Evolutionary conservation across 805 yeast genomes (phyloP), one percentile per base, ranked within the genome.

Genomic region (Wickerhamomyces hampshirensis): DNA sequence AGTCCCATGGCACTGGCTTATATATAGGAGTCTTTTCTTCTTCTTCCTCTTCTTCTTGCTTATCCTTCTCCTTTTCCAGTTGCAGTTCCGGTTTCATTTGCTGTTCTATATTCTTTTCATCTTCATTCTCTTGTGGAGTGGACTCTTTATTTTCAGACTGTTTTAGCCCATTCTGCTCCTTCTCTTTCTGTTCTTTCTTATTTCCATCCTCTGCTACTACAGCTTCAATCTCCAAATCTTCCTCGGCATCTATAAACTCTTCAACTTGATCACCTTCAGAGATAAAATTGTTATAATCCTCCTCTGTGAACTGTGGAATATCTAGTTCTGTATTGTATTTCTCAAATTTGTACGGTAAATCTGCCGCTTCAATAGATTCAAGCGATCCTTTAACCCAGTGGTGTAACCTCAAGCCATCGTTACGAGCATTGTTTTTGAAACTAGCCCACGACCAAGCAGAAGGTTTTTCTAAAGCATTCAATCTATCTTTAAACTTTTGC

Each of bases 351-450:
- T 84, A 84, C 3, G 80, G 76, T 12, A 56, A 63, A 31, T 60
- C 63, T 7, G 46, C 28, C 2, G 44, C 43, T 18, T 43, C 47
- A 8, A 47, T 34, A 10, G 47, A 38, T 36, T 54, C 60, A n/a
- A 53, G 55, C 2, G 80, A 64, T 0, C 93, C 96, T 42, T 84
- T 78, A 2, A 80, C 89, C 98, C 98, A 93, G 60, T 93, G 98
- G 39, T 67, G 65, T 28, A 91, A 66, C 28, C 62, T 65, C 18
- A 80, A 56, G 1, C 58, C 76, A 31, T 75, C 80, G 4, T 47
- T 51, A 38, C 83, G 64, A 0, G 78, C 69, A 5, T 62, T 61
- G 43, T 77, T 77, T 30, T 63, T 68, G 54, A 91, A 93, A 5
- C 68, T 62, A 14, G 72, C 71, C 59, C 76, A 67, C 1, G 75